Base-by-base conservation (phyloP, 139 green algal genomes). In the Penium margaritaceum region DNA sequence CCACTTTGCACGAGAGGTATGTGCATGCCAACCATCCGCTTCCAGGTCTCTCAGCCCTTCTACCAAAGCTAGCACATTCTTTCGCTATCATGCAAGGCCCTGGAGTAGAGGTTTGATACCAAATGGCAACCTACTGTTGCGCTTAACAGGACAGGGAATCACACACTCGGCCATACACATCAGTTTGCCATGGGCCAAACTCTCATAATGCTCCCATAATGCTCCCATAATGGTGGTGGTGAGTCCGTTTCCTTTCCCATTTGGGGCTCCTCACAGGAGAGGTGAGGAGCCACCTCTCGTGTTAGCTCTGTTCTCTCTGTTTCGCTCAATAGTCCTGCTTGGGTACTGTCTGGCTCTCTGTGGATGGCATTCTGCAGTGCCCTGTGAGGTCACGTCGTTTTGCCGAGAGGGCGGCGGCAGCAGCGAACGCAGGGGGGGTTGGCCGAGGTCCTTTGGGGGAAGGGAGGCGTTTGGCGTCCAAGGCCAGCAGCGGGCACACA, bases 1-100 rank as follows among this genome's bases (percentile, higher is more conserved):
- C 30, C 67, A 75, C 58, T 75, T 75, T 38, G 67, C 67, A 6
- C 60, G 67, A 33, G 67, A 75, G 34, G 67, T 75, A 74, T 43
- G 55, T 35, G 32, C 12, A 12, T 7, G 7, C 9, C 32, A 24
- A 37, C 9, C 55, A 24, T 12, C 9, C 9, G 9, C 32, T 65
- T 65, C 2, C 4, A 19, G 46, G 4, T 57, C 12, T 1, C 46
- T n/a, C n/a, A n/a, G n/a, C n/a, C n/a, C n/a, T n/a, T n/a, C n/a
- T n/a, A n/a, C n/a, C n/a, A n/a, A 21, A 29, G 46, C 46, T 57
- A 57, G 46, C 46, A 21, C 24, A 29, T 57, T 19, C 46, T 57
- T 19, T 57, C 19, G n/a, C 19, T 57, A 29, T 55, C 19, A 17
- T 55, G n/a, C 19, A 55, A 29, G 12, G 19, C 19, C 24, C 5